These are phyloP conservation scores for Aspergillus cejpii DNA, from an alignment of 2,329 filamentous ascomycete genomes.

Conservation along the genomic window DNA sequence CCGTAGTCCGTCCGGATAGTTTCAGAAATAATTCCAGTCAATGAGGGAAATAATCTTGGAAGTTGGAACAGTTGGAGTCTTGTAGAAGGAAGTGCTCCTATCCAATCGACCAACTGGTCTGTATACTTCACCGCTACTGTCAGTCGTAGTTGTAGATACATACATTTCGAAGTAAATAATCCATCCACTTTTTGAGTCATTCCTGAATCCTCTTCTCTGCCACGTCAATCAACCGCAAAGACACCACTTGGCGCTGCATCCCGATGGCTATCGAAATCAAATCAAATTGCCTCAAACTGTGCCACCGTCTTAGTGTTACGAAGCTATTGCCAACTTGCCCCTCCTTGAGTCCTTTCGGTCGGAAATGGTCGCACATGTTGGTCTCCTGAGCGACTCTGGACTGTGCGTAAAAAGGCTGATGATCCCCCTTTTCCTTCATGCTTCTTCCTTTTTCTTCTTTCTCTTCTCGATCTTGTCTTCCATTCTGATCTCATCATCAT, in stretches of 20 bases:
- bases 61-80: too few relatives aligned
- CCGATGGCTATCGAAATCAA: constrained; percentile 9
- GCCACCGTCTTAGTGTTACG: constrained; percentile 10
- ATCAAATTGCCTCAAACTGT: constrained; percentile 6
- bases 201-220: constrained; percentile 7
- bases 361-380: neutral
- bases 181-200: constrained; percentile 2
- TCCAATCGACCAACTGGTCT: constrained; percentile 8
- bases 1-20: neutral
- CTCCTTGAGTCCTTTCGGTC: too few relatives aligned
- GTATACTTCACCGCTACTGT: constrained; percentile 16
- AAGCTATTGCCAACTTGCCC: constrained; percentile 9
- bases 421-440: constrained; percentile 13
- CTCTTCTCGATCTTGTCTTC: neutral
- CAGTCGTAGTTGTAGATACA: too few relatives aligned
- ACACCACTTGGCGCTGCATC: constrained; percentile 14
- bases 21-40: too few relatives aligned
- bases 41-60: too few relatives aligned
- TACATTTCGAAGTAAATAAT: neutral
- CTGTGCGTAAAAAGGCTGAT: constrained; percentile 17
- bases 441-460: too few relatives aligned
- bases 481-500: neutral
- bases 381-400: neutral
- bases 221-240: constrained; percentile 16
- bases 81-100: constrained; percentile 3